phyloP scores from a whole-genome alignment of 306 rosid genomes.

The Pueraria montana region DNA sequence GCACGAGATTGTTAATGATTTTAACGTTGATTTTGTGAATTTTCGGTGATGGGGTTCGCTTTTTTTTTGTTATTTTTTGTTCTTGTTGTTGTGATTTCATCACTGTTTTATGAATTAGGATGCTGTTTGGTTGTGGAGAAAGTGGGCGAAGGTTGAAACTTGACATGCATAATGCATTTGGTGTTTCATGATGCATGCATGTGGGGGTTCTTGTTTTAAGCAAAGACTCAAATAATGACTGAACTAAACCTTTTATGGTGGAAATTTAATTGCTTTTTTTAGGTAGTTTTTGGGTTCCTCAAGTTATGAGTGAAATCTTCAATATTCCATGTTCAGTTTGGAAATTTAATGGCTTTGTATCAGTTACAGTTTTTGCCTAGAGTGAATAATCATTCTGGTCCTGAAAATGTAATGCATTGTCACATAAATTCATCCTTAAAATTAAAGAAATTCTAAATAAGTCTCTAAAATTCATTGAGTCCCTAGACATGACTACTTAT shows the following conservation, averaged over 20 bases:
- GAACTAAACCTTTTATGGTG: background rate
- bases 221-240: slow-evolving; percentile 26
- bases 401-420: too few relatives aligned
- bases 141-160: slow-evolving; percentile 15
- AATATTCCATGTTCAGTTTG: background rate
- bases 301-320: background rate
- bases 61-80: background rate
- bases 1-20: background rate
- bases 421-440: too few relatives aligned
- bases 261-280: background rate
- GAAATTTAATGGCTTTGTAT: background rate
- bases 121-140: slow-evolving; percentile 40
- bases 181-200: slow-evolving; percentile 45
- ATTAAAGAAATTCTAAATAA: too few relatives aligned
- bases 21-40: background rate
- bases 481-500: too few relatives aligned
- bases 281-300: slow-evolving; percentile 5
- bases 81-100: background rate
- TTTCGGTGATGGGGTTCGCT: background rate
- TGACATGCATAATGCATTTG: slow-evolving; percentile 22
- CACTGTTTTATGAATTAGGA: background rate
- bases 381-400: too few relatives aligned
- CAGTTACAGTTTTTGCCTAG: background rate
- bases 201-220: background rate
- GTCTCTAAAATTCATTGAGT: too few relatives aligned